Conservation (phyloP, 345 rosid genomes). For the Gossypium stocksii region DNA sequence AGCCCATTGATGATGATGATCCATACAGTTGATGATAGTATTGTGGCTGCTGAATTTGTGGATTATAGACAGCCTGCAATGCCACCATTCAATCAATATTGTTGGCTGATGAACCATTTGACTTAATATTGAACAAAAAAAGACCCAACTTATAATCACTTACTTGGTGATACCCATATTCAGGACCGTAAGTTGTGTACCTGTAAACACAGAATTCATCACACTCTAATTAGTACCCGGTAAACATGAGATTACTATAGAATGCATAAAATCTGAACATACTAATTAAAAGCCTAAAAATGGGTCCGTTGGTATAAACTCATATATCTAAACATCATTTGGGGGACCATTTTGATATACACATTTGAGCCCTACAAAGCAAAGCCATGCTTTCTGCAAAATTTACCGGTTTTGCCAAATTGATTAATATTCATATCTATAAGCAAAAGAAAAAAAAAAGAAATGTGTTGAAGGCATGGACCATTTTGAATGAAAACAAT, state of each 20-base stretch:
- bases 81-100: neutral
- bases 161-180: conserved; percentile 77
- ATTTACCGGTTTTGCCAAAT: neutral
- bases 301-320: conserved; percentile 1
- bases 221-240: too few relatives aligned
- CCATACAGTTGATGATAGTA: conserved; percentile 67
- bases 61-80: conserved; percentile 57
- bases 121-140: neutral
- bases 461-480: conserved; percentile 14
- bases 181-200: conserved; percentile 62
- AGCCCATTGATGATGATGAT: conserved; percentile 35
- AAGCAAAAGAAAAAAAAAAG: neutral
- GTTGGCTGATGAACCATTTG: neutral
- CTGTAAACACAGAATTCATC: conserved; percentile 32
- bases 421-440: neutral
- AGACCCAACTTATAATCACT: conserved; percentile 12
- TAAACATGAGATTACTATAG: too few relatives aligned
- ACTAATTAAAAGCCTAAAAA: conserved; percentile 8
- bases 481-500: conserved; percentile 12
- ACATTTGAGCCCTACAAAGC: neutral
- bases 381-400: neutral
- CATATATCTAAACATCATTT: neutral
- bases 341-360: neutral
- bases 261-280: neutral
- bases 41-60: conserved; percentile 61